These are phyloP conservation scores for Coffea humblotiana DNA, from an alignment of 305 asterid species.

Conservation along the genomic window DNA sequence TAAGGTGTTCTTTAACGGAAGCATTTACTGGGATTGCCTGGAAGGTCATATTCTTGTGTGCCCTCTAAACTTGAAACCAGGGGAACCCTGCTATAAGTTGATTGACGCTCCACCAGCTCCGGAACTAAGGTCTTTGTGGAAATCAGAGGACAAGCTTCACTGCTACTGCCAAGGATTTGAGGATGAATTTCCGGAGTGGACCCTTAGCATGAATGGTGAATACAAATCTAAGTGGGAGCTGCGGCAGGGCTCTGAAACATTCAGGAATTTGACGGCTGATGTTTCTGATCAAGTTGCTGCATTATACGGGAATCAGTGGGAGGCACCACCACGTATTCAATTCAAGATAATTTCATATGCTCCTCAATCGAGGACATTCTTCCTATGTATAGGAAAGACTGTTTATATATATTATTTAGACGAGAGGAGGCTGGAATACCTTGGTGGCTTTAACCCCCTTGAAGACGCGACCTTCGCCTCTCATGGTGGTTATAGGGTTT, in stretches of 20 bases:
- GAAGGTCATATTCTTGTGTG: slow-evolving; percentile 6
- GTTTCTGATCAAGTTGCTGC: neutral
- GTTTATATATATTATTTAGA: neutral
- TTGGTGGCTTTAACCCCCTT: neutral
- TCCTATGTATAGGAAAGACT: neutral
- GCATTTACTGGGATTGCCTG: slow-evolving; percentile 4
- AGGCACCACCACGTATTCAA: too few species aligned
- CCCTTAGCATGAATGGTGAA: too few species aligned
- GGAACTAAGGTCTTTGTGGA: slow-evolving; percentile 4
- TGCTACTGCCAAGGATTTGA: slow-evolving; percentile 5
- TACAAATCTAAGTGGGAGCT: too few species aligned
- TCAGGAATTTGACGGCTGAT: neutral
- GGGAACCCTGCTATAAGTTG: neutral
- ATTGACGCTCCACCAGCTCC: neutral
- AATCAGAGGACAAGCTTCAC: slow-evolving; percentile 6
- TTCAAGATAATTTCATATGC: neutral
- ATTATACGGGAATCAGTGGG: neutral
- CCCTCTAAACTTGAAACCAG: neutral
- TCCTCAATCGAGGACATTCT: neutral
- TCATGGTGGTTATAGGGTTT: neutral
- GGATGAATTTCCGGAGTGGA: too few species aligned
- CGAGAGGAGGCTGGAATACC: neutral
- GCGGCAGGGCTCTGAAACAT: too few species aligned
- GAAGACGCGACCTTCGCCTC: too few species aligned
- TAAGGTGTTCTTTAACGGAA: slow-evolving; percentile 2